A percentile compares a stretch with the other conserved stretches of the same genome.
These are phyloP conservation scores for Lactifluus rugatus DNA, from an alignment of 768 basidiomycete species.

Conservation along the genomic window DNA sequence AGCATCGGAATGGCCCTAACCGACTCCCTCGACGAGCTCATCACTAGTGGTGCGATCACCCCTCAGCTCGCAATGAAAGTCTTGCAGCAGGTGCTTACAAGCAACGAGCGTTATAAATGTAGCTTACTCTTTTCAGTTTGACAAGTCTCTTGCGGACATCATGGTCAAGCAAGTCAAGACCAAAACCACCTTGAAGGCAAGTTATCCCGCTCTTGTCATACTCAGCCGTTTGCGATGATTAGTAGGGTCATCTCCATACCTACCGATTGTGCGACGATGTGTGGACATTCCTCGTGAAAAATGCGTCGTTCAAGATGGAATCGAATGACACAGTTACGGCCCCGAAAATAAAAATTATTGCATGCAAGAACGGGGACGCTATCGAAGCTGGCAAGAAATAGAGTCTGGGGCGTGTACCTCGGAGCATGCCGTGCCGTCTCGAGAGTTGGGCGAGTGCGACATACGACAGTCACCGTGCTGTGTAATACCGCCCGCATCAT, in stretches of 20 bases:
- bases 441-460: background rate
- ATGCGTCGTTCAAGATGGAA: conserved; percentile 94
- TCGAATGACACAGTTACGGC: conserved; percentile 66
- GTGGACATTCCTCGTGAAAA: conserved; percentile 97
- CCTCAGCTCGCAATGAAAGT: conserved; percentile 99
- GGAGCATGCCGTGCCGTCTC: background rate
- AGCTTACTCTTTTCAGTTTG: conserved; percentile 51
- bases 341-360: conserved; percentile 90
- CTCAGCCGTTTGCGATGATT: background rate
- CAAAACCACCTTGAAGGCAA: conserved; percentile 87
- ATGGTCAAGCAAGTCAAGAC: conserved; percentile 91
- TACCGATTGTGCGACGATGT: conserved; percentile 94
- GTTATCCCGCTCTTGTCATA: conserved; percentile 16
- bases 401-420: background rate
- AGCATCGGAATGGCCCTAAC: conserved; percentile 97
- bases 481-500: conserved; percentile 17
- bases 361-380: conserved; percentile 92
- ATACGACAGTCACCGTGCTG: background rate
- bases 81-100: conserved; percentile 69
- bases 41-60: conserved; percentile 92
- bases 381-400: conserved; percentile 76
- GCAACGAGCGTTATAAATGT: background rate
- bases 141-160: conserved; percentile 88
- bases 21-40: conserved; percentile 96
- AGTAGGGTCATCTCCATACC: conserved; percentile 76